These are phyloP conservation scores for Mycosphaerella arachidis DNA, from an alignment of 2,329 filamentous ascomycete genomes.

Conservation along the genomic window DNA sequence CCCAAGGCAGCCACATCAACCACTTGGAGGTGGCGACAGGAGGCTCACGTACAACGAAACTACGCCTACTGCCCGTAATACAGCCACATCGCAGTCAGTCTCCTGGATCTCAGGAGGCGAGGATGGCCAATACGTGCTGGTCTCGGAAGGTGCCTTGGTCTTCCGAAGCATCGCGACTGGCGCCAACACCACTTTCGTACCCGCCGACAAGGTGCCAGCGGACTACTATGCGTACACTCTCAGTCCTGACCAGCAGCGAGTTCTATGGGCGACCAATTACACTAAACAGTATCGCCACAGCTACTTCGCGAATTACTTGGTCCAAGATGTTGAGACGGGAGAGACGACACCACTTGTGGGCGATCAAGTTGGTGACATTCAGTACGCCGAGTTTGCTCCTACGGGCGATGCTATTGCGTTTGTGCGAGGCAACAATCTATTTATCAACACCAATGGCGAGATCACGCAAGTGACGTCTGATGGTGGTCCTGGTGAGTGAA, in stretches of 20 bases:
- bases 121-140: constrained; percentile 60
- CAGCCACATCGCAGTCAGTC: constrained; percentile 6
- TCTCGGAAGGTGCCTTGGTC: constrained; percentile 51
- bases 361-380: constrained; percentile 60
- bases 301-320: constrained; percentile 62
- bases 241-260: constrained; percentile 53
- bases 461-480: constrained; percentile 56
- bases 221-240: constrained; percentile 58
- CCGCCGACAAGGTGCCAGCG: constrained; percentile 54
- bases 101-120: constrained; percentile 56
- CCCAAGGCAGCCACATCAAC: constrained; percentile 15
- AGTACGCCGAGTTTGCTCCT: constrained; percentile 61
- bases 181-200: constrained; percentile 54
- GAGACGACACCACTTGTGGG: constrained; percentile 52
- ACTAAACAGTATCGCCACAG: constrained; percentile 66
- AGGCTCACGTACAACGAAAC: constrained; percentile 19
- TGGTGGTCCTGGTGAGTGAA: constrained; percentile 46
- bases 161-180: constrained; percentile 60
- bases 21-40: constrained; percentile 14
- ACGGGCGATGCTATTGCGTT: constrained; percentile 58
- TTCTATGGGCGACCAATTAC: constrained; percentile 61
- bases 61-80: constrained; percentile 13
- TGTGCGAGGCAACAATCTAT: constrained; percentile 63
- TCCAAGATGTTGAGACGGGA: constrained; percentile 58
- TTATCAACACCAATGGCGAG: constrained; percentile 52